phyloP scores from a whole-genome alignment of 169 alveolate species.

The Perkinsus chesapeaki region DNA sequence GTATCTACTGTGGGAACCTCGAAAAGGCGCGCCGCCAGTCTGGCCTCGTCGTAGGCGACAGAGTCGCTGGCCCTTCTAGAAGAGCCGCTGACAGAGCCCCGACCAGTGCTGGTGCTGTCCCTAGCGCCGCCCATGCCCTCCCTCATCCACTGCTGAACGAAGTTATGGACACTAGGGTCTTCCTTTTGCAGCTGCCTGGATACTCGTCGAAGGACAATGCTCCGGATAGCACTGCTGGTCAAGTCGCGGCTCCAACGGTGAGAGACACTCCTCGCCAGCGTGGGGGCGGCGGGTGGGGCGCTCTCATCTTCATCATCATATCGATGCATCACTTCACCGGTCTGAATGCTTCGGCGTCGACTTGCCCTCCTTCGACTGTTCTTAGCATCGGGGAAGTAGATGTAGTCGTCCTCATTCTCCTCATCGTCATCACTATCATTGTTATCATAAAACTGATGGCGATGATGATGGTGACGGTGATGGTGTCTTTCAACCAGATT shows the following conservation, averaged over 20 bases:
- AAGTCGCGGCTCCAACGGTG: background rate
- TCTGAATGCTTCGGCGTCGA: background rate
- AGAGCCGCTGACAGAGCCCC: background rate
- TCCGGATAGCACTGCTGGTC: background rate
- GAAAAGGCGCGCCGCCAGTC: background rate
- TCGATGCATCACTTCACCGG: background rate
- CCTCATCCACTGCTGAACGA: background rate
- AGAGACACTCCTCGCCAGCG: background rate
- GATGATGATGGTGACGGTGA: background rate
- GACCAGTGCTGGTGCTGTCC: background rate
- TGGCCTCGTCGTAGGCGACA: background rate
- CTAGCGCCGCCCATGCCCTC: background rate
- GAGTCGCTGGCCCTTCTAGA: background rate
- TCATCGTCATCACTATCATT: too few species aligned
- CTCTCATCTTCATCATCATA: background rate
- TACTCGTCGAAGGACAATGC: background rate
- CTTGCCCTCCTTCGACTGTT: background rate
- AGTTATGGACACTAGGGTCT: background rate
- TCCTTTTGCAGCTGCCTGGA: background rate
- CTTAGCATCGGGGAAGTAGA: background rate
- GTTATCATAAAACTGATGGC: background rate
- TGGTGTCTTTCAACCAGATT: background rate
- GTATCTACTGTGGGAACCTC: background rate
- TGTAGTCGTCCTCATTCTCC: background rate
- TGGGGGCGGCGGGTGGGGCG: background rate